Evolutionary conservation across 208 protist genomes (phyloP).

Genomic region (Leishmania lainsoni): DNA sequence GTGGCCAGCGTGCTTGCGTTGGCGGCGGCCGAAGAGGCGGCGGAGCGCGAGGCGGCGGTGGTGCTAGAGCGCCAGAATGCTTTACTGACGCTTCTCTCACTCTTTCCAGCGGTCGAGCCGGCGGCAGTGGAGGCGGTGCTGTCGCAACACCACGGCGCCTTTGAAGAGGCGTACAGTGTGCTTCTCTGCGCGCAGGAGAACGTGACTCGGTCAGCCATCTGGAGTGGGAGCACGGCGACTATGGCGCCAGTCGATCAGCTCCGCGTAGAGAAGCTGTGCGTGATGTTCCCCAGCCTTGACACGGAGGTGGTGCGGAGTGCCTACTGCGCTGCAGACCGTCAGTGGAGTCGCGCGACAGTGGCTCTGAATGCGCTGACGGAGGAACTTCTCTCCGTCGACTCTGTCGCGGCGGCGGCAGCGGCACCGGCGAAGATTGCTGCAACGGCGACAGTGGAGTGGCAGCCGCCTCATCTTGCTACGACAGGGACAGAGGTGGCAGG

Average conservation of each 20-base stretch:
- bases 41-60: slow-evolving; percentile 26
- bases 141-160: slow-evolving; percentile 38
- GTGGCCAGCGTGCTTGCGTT: slow-evolving; percentile 45
- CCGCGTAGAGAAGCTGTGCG: slow-evolving; percentile 45
- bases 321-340: slow-evolving; percentile 38
- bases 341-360: slow-evolving; percentile 38
- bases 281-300: slow-evolving; percentile 59
- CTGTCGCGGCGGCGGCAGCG: not conserved
- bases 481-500: not conserved
- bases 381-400: slow-evolving; percentile 42
- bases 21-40: slow-evolving; percentile 55
- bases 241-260: slow-evolving; percentile 51
- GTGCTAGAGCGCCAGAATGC: slow-evolving; percentile 33
- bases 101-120: slow-evolving; percentile 67
- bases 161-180: slow-evolving; percentile 58
- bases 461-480: not conserved
- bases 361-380: slow-evolving; percentile 59
- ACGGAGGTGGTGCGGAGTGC: slow-evolving; percentile 51
- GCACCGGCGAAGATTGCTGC: not conserved
- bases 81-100: slow-evolving; percentile 65
- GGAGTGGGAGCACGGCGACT: slow-evolving; percentile 35
- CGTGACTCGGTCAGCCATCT: slow-evolving; percentile 40
- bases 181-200: slow-evolving; percentile 64
- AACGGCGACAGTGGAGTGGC: not conserved
- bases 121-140: slow-evolving; percentile 59